These are phyloP conservation scores for Vanderwaltozyma verrucispora DNA, from an alignment of 805 yeast species.

Conservation along the genomic window DNA sequence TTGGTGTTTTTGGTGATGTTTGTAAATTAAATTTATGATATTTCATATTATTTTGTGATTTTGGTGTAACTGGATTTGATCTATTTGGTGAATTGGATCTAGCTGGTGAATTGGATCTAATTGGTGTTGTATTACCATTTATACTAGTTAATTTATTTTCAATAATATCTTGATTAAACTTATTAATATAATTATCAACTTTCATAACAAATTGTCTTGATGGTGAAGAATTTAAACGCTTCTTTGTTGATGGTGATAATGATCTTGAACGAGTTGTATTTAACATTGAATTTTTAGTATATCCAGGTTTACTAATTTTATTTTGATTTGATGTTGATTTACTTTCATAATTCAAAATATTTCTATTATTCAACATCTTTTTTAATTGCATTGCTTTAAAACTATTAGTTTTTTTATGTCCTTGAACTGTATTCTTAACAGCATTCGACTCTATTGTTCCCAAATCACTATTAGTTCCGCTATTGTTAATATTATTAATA, in stretches of 20 bases:
- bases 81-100: constrained; percentile 4
- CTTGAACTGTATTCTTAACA: no score
- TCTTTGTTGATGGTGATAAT: constrained; percentile 1
- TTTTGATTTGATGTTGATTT: not conserved
- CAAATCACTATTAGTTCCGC: not conserved
- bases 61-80: constrained; percentile 1
- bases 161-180: not conserved
- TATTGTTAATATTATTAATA: not conserved
- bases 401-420: constrained; percentile 29
- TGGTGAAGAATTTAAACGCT: constrained; percentile 5
- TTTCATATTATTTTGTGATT: constrained; percentile 6
- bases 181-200: constrained; percentile 6
- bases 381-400: constrained; percentile 29
- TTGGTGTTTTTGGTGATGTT: constrained; percentile 9
- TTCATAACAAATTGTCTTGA: constrained; percentile 13
- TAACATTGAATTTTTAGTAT: not conserved
- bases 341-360: constrained; percentile 8
- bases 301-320: not conserved
- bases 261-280: constrained; percentile 3
- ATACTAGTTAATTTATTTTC: no score
- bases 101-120: constrained; percentile 5
- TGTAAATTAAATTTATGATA: constrained; percentile 16
- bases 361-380: constrained; percentile 23
- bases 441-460: no score
- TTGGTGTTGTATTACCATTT: constrained; percentile 1